Percentiles rank a stretch among this genome's conserved stretches.
phyloP scores from a whole-genome alignment of 2,329 filamentous ascomycete genomes.

The Alternaria atra region DNA sequence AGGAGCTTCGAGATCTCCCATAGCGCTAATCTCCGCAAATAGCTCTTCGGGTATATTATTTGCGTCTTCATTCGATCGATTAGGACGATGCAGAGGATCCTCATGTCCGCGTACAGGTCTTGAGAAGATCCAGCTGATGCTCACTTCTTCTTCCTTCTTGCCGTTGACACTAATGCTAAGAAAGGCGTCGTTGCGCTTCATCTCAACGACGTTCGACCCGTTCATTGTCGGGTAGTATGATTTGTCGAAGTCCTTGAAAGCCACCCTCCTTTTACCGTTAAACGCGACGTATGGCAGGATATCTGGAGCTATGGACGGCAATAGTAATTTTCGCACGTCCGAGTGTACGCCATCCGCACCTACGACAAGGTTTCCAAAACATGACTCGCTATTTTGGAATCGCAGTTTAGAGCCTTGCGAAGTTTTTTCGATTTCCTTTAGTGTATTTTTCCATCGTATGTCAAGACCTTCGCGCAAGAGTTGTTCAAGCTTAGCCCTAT shows the following conservation, averaged over 20 bases:
- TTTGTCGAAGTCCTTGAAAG: conserved; percentile 32
- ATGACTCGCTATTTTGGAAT: conserved; percentile 22
- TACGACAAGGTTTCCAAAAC: conserved; percentile 33
- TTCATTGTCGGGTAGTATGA: background rate
- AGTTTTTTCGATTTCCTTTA: too few species aligned
- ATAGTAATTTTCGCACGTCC: conserved; percentile 34
- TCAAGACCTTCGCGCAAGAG: conserved; percentile 49
- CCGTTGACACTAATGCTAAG: conserved; percentile 48
- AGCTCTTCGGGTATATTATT: conserved; percentile 48
- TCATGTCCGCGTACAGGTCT: conserved; percentile 36
- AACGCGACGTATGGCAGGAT: conserved; percentile 52
- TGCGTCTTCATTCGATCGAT: conserved; percentile 43
- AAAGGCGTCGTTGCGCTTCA: conserved; percentile 26
- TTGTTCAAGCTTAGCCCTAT: conserved; percentile 48
- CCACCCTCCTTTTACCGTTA: conserved; percentile 32
- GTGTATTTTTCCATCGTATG: conserved; percentile 39
- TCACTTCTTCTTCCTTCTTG: conserved; percentile 31
- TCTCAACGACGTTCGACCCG: conserved; percentile 31
- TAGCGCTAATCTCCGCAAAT: conserved; percentile 42
- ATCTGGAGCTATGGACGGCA: conserved; percentile 31
- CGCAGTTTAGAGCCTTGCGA: conserved; percentile 1
- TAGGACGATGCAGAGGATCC: conserved; percentile 49
- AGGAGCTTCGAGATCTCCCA: conserved; percentile 38
- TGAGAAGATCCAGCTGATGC: conserved; percentile 54
- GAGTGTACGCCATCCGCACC: conserved; percentile 54